These are phyloP conservation scores for Sophora flavescens DNA, from an alignment of 306 rosid genomes.

Conservation along the genomic window DNA sequence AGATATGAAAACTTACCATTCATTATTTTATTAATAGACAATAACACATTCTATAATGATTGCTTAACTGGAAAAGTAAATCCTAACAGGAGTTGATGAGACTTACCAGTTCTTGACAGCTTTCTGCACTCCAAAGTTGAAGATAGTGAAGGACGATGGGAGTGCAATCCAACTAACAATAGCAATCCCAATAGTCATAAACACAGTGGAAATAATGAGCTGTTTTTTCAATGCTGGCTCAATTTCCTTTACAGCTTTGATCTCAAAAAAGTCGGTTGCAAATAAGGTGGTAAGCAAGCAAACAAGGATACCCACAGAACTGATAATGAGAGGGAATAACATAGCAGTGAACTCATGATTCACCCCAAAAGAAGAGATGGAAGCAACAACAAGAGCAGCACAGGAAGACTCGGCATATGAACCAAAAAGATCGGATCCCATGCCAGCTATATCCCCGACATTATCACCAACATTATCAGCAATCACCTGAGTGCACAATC, in stretches of 20 bases:
- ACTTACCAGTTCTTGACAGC: conserved; percentile 79
- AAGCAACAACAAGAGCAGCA: conserved; percentile 98
- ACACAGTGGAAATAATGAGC: conserved; percentile 81
- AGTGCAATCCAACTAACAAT: conserved; percentile 80
- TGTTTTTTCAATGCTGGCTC: conserved; percentile 93
- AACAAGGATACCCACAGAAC: conserved; percentile 87
- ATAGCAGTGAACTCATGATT: conserved; percentile 87
- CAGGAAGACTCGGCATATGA: conserved; percentile 98
- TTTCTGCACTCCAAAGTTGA: conserved; percentile 85
- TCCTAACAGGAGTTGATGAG: not conserved
- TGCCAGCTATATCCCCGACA: conserved; percentile 98
- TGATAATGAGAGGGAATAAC: conserved; percentile 86
- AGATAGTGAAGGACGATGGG: conserved; percentile 88
- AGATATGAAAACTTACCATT: not conserved
- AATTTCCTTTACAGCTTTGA: conserved; percentile 90
- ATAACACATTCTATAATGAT: not conserved
- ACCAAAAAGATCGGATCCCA: conserved; percentile 99
- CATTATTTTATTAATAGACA: not conserved
- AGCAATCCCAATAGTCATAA: conserved; percentile 87
- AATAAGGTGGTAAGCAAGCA: conserved; percentile 91
- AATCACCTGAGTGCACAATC: conserved; percentile 69
- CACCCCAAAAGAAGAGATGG: conserved; percentile 93
- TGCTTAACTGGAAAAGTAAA: not conserved
- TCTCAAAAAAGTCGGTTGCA: conserved; percentile 96
- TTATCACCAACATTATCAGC: conserved; percentile 98